These are phyloP conservation scores for Lentinus tigrinus DNA, from an alignment of 768 basidiomycete species.

Conservation along the genomic window DNA sequence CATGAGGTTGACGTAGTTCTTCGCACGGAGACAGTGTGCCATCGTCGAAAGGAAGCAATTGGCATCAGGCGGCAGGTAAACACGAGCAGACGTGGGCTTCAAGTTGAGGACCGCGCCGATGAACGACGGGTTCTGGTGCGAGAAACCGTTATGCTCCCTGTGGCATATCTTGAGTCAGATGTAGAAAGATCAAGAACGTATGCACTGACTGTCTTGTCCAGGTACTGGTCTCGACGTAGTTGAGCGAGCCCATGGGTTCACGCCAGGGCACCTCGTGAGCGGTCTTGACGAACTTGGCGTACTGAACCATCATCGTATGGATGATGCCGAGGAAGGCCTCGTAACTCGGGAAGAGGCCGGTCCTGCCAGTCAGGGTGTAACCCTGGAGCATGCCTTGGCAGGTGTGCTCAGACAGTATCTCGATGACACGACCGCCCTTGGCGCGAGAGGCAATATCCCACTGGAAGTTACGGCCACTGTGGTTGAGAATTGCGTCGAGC, in stretches of 20 bases:
- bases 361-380: slow-evolving; percentile 86
- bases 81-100: slow-evolving; percentile 67
- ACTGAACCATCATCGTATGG: slow-evolving; percentile 88
- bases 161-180: background rate
- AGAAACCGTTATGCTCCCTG: slow-evolving; percentile 82
- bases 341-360: slow-evolving; percentile 85
- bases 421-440: slow-evolving; percentile 79
- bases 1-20: slow-evolving; percentile 86
- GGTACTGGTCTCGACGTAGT: slow-evolving; percentile 87
- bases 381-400: slow-evolving; percentile 92
- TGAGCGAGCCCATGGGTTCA: slow-evolving; percentile 65
- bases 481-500: slow-evolving; percentile 75
- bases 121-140: slow-evolving; percentile 84
- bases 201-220: slow-evolving; percentile 61
- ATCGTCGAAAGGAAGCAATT: slow-evolving; percentile 85
- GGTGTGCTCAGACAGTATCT: slow-evolving; percentile 88
- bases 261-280: slow-evolving; percentile 71
- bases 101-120: slow-evolving; percentile 84
- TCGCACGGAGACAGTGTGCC: slow-evolving; percentile 78
- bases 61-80: slow-evolving; percentile 88
- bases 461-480: slow-evolving; percentile 74
- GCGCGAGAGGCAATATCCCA: slow-evolving; percentile 72
- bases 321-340: slow-evolving; percentile 91
- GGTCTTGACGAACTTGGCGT: slow-evolving; percentile 88
- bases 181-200: too few relatives aligned